Conservation (phyloP, 2,329 filamentous ascomycete species). For the Dryadomyces quercivorus region DNA sequence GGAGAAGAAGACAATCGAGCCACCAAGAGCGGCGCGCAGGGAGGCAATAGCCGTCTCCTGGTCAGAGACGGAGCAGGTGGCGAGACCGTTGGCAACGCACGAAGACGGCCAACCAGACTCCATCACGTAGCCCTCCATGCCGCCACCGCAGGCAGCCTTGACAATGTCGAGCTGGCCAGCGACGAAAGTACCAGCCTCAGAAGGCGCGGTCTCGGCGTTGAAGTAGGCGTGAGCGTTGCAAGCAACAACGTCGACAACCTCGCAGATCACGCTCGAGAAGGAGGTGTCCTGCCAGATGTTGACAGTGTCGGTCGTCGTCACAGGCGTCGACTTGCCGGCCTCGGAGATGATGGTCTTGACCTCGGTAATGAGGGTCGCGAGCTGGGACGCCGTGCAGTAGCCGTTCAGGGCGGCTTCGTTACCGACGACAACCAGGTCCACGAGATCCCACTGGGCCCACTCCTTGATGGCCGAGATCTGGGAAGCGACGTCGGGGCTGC, state of each 20-base stretch:
- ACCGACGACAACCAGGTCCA: constrained; percentile 73
- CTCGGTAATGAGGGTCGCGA: constrained; percentile 57
- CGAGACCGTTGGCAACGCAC: constrained; percentile 59
- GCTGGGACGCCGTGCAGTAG: constrained; percentile 49
- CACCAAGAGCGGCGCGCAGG: constrained; percentile 54
- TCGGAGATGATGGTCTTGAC: constrained; percentile 49
- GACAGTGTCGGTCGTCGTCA: constrained; percentile 81
- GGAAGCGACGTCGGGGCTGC: constrained; percentile 47
- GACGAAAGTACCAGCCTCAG: constrained; percentile 65
- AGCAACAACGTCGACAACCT: constrained; percentile 63
- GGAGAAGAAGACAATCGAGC: constrained; percentile 69
- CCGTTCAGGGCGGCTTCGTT: constrained; percentile 82
- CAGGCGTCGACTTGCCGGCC: constrained; percentile 58
- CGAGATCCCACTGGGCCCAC: constrained; percentile 64
- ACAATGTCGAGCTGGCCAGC: constrained; percentile 61
- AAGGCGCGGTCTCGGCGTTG: constrained; percentile 55
- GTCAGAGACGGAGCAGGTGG: constrained; percentile 52
- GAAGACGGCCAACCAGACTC: constrained; percentile 81
- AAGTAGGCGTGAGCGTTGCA: constrained; percentile 94
- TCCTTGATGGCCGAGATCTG: constrained; percentile 63
- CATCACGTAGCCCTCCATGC: constrained; percentile 65
- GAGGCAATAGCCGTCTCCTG: constrained; percentile 62
- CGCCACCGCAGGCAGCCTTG: constrained; percentile 52
- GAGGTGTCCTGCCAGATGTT: constrained; percentile 59
- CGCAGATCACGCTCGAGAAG: constrained; percentile 50